These are phyloP conservation scores for Reutealis trisperma DNA, from an alignment of 345 rosid species.

Conservation along the genomic window DNA sequence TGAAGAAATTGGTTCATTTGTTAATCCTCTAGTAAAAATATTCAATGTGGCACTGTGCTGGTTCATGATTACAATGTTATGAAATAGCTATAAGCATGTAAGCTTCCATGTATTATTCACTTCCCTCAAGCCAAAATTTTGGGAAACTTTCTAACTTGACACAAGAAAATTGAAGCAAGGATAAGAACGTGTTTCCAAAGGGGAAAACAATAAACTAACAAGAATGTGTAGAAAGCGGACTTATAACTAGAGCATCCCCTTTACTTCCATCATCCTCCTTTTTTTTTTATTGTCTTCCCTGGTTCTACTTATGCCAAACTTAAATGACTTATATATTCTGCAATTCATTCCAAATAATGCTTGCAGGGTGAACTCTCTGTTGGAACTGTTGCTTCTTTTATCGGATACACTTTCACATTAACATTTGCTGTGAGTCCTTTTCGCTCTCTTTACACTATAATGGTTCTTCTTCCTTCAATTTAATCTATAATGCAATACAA, in stretches of 20 bases:
- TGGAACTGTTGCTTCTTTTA: slow-evolving; percentile 88
- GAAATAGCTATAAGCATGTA: not conserved
- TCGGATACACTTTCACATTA: slow-evolving; percentile 91
- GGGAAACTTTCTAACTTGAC: not conserved
- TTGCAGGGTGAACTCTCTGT: slow-evolving; percentile 89
- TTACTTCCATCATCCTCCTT: not conserved
- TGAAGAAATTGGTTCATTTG: not conserved
- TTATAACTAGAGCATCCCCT: not conserved
- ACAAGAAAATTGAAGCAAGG: not conserved
- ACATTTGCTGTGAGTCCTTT: slow-evolving; percentile 80
- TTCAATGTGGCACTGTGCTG: too few relatives aligned
- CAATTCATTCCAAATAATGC: slow-evolving; percentile 6
- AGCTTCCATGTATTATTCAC: too few relatives aligned
- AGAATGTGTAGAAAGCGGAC: not conserved
- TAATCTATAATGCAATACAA: slow-evolving; percentile 18
- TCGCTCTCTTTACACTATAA: slow-evolving; percentile 15
- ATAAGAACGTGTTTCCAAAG: not conserved
- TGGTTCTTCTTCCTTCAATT: slow-evolving; percentile 9
- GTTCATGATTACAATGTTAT: not conserved
- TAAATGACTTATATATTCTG: not conserved
- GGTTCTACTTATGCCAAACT: not conserved
- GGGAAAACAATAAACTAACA: not conserved
- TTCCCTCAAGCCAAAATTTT: not conserved
- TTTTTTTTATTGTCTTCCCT: not conserved
- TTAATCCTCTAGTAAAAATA: not conserved